phyloP scores from a whole-genome alignment of 179 eudicot genomes.

The Kewa caespitosa region DNA sequence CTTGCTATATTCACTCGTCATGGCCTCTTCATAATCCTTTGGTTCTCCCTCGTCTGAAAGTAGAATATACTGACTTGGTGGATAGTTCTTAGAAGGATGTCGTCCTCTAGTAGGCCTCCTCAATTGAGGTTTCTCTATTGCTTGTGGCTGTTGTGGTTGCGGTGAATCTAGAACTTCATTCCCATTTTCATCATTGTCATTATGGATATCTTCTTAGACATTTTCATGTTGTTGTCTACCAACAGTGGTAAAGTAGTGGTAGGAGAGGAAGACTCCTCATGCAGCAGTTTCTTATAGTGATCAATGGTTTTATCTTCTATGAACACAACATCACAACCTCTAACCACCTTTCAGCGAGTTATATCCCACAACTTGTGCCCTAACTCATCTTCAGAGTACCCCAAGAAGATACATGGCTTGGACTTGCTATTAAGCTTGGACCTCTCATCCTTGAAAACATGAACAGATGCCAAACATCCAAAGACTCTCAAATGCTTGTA shows the following conservation, averaged over 20 bases:
- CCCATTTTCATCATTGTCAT: not conserved
- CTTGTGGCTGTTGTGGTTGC: not conserved
- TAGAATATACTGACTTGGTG: not conserved
- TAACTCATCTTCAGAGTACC: not conserved
- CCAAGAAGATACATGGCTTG: not conserved
- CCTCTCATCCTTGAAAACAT: constrained; percentile 1
- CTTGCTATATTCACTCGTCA: not conserved
- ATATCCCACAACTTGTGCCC: not conserved
- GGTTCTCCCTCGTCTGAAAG: not conserved
- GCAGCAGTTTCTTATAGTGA: not conserved
- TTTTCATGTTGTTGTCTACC: too few relatives aligned
- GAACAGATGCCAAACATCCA: not conserved
- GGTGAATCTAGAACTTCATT: not conserved
- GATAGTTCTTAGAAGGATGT: not conserved
- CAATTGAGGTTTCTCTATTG: not conserved
- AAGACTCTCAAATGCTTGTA: constrained; percentile 12
- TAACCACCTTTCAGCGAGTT: not conserved
- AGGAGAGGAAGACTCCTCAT: not conserved
- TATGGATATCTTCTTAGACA: not conserved
- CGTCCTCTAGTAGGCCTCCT: not conserved
- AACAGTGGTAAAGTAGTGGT: too few relatives aligned
- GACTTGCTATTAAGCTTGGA: not conserved
- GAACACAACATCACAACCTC: constrained; percentile 9
- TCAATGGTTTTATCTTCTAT: not conserved
- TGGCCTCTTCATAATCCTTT: not conserved